Evolutionary conservation across 2,329 filamentous ascomycete genomes (phyloP), one percentile per base, ranked within the genome.

Genomic region (Hypomyces rosellus): DNA sequence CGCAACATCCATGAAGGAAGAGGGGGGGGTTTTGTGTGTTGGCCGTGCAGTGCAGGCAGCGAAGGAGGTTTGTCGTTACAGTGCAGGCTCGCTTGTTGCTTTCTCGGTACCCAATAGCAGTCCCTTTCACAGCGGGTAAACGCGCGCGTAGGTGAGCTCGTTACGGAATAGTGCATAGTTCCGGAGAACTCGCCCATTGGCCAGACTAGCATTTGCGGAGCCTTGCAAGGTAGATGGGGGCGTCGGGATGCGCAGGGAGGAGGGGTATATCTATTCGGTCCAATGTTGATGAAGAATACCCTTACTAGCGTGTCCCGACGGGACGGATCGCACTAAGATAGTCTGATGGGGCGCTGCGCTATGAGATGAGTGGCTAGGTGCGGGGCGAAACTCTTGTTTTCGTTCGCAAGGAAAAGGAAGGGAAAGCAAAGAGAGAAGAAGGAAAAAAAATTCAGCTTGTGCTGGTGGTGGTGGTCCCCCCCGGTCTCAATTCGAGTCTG

Each of bases 271-370:
- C 2, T 3, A 13, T 12, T 2, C 6, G 2, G 38, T 12, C 63
- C 61, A 65, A 65, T 63, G 36, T 8, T 5, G 16, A 15, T 16
- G 15, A 25, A 12, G 15, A 1, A 11, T 4, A 11, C 37, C 57
- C 54, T 42, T 59, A 36, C 62, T 69, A 69, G 67, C 61, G 64
- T 55, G 60, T 62, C 63, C 62, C 67, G 67, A 58, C 62, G 67
- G 56, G 56, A 57, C 65, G 67, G 67, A 63, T 67, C 58, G 60
- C 55, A 57, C 66, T 61, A 65, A 59, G 48, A 46, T 50, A 56
- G 57, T 45, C 57, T 54, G 54, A 34, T 59, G 54, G 56, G 51
- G 45, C 52, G 18, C 54, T 54, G 50, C 37, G 36, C 50, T 49
- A 49, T 51, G 48, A 39, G 34, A 33, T 64, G 57, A 67, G 47